Evolutionary conservation across 2,329 filamentous ascomycete genomes (phyloP), one percentile per base, ranked within the genome.

Genomic region (Colletotrichum liriopes): DNA sequence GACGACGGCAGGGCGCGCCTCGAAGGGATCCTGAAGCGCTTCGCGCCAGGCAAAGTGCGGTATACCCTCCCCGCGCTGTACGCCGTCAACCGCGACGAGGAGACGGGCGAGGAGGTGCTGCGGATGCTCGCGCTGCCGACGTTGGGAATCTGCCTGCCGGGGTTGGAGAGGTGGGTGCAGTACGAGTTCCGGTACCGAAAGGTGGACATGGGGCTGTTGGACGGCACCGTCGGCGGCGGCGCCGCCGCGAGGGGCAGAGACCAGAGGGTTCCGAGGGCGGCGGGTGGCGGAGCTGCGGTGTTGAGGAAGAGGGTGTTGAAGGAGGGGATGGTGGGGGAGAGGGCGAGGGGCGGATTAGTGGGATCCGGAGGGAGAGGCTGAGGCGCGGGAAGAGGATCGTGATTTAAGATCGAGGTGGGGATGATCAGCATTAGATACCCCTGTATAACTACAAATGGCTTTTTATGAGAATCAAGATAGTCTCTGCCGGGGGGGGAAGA

Each of bases 21-120:
- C 0, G 82, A 83, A 39, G 79, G 78, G 2, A 67, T 86, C 11
- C 83, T 91, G 23, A 86, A 84, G 71, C 78, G 82, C 8, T 83
- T 87, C 65, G 88, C 89, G 0, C 88, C 88, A 0, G 87, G 85
- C 0, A 91, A 90, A 77, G 83, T 86, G 18, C 82, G 89, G 16
- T 90, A 84, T 72, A 88, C 88, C 0, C 78, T 91, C 2, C 89
- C 89, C 0, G 89, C 85, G 1, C 77, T 91, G 9, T 91, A 90
- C 76, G 80, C 82, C 9, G 79, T 83, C 2, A 80, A 87, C 54
- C 58, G 9, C 18, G 62, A 47, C 52, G 63, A 73, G 32, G 54
- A 73, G 26, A 65, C 61, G 1, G 69, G 65, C 26, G 54, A 56
- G 47, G 69, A 74, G 54, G 79, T 79, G 26, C 74, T 83, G 76